Base-by-base conservation (phyloP, 495 filamentous ascomycete species). In the Clavariopsis aquatica region DNA sequence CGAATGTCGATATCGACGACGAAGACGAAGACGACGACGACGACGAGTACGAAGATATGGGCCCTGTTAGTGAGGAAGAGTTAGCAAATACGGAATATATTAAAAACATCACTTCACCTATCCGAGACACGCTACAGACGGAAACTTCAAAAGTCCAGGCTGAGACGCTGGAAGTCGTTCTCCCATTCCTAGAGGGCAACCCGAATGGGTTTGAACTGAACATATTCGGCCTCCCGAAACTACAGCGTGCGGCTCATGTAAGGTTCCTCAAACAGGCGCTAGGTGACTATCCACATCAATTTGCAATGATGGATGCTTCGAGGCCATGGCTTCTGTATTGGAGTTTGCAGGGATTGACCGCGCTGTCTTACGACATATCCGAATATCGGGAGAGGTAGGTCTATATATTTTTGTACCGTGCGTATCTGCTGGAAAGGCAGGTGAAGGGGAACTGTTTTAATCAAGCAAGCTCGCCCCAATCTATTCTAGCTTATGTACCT, bases 271-370 rank as follows among this genome's bases (percentile, higher is more conserved):
- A 86, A 53, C 78, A 83, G 43, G 78, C 81, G 26, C 78, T 98
- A 19, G 81, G 80, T 41, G 74, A 78, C 19, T 85, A 94, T 59
- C 90, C 92, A 0, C 73, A 80, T 1, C 74, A 76, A 12, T 94
- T 87, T 68, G 84, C 87, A 22, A 77, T 77, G 1, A 81, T 89
- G 52, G 94, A 98, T 78, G 87, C 94, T 17, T 89, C 86, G 69
- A 80, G 94, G 49, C 91, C 94, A 1, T 98, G 94, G 94, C 82
- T 96, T 69, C 77, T 94, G 65, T 98, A 98, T 76, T 98, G 94
- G 94, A 87, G 83, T 45, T 76, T 98, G 29, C 83, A 84, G 10
- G 90, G 83, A 0, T 79, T 98, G 24, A 77, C 80, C 38, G 75
- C 90, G 22, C 79, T 98, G 38, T 91, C 91, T 22, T 84, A 89